These are phyloP conservation scores for Aegilops bicornis DNA, from an alignment of 176 grass and related monocot species.

Conservation along the genomic window DNA sequence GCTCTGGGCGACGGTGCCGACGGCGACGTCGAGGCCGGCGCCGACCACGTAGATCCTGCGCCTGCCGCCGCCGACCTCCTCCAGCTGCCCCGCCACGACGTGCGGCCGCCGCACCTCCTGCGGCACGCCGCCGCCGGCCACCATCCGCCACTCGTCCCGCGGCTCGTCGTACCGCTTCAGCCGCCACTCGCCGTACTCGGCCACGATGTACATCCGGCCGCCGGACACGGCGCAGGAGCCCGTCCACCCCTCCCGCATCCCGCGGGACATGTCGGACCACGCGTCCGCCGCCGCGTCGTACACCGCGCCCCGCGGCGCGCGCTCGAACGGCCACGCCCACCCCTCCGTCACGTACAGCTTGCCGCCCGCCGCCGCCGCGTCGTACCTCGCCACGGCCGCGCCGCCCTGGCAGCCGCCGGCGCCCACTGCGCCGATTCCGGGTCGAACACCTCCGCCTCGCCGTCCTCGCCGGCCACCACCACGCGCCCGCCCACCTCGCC, in stretches of 20 bases:
- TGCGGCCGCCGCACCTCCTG: constrained; percentile 60
- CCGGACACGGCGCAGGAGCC: constrained; percentile 74
- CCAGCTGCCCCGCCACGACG: constrained; percentile 51
- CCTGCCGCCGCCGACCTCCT: constrained; percentile 16
- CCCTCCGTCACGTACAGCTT: constrained; percentile 94
- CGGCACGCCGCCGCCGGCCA: constrained; percentile 64
- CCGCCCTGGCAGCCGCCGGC: background rate
- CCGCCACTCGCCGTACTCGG: constrained; percentile 88
- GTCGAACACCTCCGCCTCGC: constrained; percentile 61
- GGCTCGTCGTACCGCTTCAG: constrained; percentile 69
- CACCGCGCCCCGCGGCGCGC: constrained; percentile 61
- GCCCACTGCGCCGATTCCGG: constrained; percentile 45
- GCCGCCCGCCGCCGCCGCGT: constrained; percentile 66
- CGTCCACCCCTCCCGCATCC: constrained; percentile 96
- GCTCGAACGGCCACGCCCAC: constrained; percentile 97
- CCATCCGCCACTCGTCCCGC: constrained; percentile 64
- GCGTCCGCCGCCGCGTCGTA: constrained; percentile 67
- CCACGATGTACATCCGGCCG: constrained; percentile 70
- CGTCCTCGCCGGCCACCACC: constrained; percentile 58
- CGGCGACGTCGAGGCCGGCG: constrained; percentile 72
- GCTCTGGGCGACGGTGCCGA: constrained; percentile 25
- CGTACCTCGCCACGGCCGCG: constrained; percentile 54
- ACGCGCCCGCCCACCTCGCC: constrained; percentile 56
- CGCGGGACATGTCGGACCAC: constrained; percentile 79
- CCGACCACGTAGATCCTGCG: constrained; percentile 68